phyloP scores from a whole-genome alignment of 2,329 filamentous ascomycete species.

The Ophiostoma triangulosporum region DNA sequence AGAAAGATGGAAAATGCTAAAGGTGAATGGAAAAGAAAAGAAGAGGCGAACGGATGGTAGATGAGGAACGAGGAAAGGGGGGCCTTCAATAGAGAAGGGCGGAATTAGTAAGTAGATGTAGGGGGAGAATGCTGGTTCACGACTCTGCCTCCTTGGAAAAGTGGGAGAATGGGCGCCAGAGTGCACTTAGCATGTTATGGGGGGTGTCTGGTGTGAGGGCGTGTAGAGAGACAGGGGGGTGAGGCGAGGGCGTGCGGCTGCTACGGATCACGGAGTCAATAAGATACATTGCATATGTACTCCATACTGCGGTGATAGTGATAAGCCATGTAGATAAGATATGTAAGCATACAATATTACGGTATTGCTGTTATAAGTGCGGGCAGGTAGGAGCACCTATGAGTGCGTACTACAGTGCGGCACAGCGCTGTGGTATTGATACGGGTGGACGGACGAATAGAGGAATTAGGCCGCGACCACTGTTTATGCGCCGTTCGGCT shows the following conservation, averaged over 20 bases:
- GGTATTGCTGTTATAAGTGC: too few relatives aligned
- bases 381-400: too few relatives aligned
- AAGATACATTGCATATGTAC: too few relatives aligned
- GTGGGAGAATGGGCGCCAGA: background rate
- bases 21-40: background rate
- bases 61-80: background rate
- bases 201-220: constrained; percentile 6
- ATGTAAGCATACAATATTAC: too few relatives aligned
- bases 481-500: background rate
- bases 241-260: background rate
- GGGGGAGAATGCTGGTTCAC: too few relatives aligned
- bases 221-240: constrained; percentile 1
- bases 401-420: too few relatives aligned
- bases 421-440: too few relatives aligned
- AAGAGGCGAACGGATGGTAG: background rate
- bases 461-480: background rate
- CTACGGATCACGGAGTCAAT: too few relatives aligned
- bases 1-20: background rate
- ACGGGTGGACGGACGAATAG: background rate
- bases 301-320: too few relatives aligned
- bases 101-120: constrained; percentile 3
- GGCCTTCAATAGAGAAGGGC: background rate
- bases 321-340: too few relatives aligned
- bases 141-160: too few relatives aligned
- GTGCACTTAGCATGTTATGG: background rate